Evolutionary conservation across 1,284 basidiomycete genomes (phyloP).

Genomic region (Grifola frondosa): DNA sequence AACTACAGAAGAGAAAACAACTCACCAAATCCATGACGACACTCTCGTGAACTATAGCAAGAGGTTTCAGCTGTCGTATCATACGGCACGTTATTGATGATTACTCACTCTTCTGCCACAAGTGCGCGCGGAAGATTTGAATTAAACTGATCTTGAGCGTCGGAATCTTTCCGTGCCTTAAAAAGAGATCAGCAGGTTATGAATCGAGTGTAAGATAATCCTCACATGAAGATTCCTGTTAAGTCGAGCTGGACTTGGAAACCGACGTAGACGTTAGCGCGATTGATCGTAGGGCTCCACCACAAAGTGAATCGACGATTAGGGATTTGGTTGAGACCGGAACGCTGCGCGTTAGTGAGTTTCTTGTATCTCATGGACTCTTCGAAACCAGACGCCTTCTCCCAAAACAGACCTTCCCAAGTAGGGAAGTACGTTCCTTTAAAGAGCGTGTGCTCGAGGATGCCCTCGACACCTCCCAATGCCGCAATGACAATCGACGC

Average conservation of each 20-base stretch:
- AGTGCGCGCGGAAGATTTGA: constrained; percentile 99
- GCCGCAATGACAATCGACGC: constrained; percentile 99
- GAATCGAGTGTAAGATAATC: constrained; percentile 3
- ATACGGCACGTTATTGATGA: no score
- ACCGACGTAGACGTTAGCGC: constrained; percentile 98
- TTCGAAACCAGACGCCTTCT: constrained; percentile 93
- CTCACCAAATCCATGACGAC: constrained; percentile 94
- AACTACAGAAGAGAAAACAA: constrained; percentile 17
- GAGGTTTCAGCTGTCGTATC: constrained; percentile 19
- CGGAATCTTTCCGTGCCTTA: constrained; percentile 97
- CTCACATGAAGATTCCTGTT: constrained; percentile 88
- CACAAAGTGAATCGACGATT: constrained; percentile 99
- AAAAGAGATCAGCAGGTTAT: constrained; percentile 14
- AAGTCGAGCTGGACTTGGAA: constrained; percentile 99
- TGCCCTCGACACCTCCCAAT: constrained; percentile 96
- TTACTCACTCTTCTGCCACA: constrained; percentile 96
- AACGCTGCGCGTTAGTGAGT: constrained; percentile 92
- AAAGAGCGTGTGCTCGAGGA: constrained; percentile 96
- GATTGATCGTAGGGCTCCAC: constrained; percentile 99
- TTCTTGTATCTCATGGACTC: constrained; percentile 99
- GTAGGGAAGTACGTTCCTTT: constrained; percentile 96
- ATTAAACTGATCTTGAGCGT: constrained; percentile 98
- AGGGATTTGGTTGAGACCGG: constrained; percentile 97
- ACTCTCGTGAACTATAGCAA: constrained; percentile 69
- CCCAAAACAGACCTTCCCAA: constrained; percentile 95